Base-by-base conservation (phyloP, 345 rosid genomes). In the Linum usitatissimum region DNA sequence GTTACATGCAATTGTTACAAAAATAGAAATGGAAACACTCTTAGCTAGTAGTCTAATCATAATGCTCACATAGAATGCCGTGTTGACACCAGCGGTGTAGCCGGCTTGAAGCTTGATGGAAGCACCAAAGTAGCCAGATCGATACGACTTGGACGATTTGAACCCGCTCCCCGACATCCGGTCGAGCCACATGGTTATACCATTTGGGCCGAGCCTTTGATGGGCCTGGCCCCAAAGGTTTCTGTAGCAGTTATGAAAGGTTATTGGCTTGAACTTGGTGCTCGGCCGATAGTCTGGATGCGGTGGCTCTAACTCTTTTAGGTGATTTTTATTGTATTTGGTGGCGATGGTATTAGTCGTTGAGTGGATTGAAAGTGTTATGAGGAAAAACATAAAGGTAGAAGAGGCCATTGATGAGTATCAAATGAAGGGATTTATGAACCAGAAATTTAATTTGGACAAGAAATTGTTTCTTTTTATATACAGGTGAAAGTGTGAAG, bases 281-380 rank as follows among this genome's bases (percentile, higher is more conserved):
- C 94, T 90, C 63, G 99, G 99, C 90, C 90, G 80, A 72, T 87
- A 90, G 49, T 96, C 98, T 63, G 98, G 98, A 51, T 91, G 79
- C 58, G 97, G 98, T 30, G 90, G 95, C 86, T 12, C 23, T 23
- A 23, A 2, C n/a, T n/a, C n/a, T 55, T 55, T 20, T 9, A 7
- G 38, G 59, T 28, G 13, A 10, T 19, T 4, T 12, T 19, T n/a
- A 55, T 45, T 15, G 51, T 15, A 45, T 45, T 45, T 10, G 51
- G 17, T 15, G 51, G 38, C 38, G 6, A 7, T 34, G 5, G 38
- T 1, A 34, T 34, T 4, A 1, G 38, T 3, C 3, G 38, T 7
- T 34, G 38, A 34, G 38, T 4, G 8, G 8, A 34, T 34, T 34
- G 38, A 34, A 34, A 34, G 5, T 5, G 38, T 34, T 7, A 34